Percentiles rank a stretch among this genome's conserved stretches.
phyloP scores from a whole-genome alignment of 352 stramenopile species.

The Globisporangium paroecandrum region DNA sequence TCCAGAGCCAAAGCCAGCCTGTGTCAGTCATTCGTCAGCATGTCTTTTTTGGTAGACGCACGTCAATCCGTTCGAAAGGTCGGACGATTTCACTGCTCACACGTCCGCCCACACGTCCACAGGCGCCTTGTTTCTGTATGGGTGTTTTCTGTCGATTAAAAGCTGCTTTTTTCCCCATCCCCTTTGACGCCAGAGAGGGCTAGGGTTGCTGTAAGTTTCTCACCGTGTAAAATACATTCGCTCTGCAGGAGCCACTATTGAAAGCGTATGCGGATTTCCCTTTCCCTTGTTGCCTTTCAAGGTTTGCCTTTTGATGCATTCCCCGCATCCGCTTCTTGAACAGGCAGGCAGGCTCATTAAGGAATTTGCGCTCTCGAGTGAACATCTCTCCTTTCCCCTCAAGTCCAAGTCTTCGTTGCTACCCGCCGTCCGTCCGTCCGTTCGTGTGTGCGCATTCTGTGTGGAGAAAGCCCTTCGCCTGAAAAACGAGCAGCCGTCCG shows the following conservation, averaged over 20 bases:
- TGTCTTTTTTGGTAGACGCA: constrained; percentile 11
- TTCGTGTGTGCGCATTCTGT: not conserved
- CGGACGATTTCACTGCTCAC: constrained; percentile 7
- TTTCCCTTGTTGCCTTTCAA: constrained; percentile 2
- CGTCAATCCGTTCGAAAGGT: constrained; percentile 2
- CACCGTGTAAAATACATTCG: not conserved
- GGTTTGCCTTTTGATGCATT: too few species aligned
- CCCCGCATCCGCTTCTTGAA: not conserved
- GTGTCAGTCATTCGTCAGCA: not conserved
- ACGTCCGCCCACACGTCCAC: not conserved
- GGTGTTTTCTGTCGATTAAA: constrained; percentile 9
- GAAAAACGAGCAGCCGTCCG: constrained; percentile 10
- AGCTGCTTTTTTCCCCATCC: too few species aligned
- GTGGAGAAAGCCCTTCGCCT: constrained; percentile 19
- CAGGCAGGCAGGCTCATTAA: constrained; percentile 9
- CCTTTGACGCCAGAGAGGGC: not conserved
- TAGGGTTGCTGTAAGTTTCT: constrained; percentile 1
- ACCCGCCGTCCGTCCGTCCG: not conserved
- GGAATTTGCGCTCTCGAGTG: constrained; percentile 15
- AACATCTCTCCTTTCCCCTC: constrained; percentile 11
- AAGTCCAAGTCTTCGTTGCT: not conserved
- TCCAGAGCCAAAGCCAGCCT: not conserved
- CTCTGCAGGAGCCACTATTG: not conserved
- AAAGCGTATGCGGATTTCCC: not conserved
- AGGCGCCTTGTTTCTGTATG: too few species aligned